Base-by-base conservation (phyloP, 768 basidiomycete genomes). In the Paxillus ammoniavirescens region DNA sequence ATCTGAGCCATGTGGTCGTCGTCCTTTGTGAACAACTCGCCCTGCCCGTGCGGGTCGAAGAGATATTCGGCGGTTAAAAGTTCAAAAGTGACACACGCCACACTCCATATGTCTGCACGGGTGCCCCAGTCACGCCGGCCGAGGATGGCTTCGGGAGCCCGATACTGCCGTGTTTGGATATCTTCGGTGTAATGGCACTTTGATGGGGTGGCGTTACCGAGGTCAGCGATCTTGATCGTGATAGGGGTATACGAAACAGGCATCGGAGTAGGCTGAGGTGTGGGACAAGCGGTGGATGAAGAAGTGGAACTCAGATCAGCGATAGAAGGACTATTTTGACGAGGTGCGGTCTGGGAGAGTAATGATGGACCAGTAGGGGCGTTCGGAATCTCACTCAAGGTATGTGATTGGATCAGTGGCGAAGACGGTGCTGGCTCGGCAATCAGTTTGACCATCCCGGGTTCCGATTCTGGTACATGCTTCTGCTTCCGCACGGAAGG, bases 1-100 rank as follows among this genome's bases (percentile, higher is more conserved):
- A 96, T 91, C 73, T 95, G 93, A 35, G 94, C 94, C 81, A 95
- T 84, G 62, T 97, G 94, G 68, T 98, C 96, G 64, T 95, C 93
- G 69, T 97, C 93, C 71, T 94, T 94, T 54, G 84, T 86, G 64
- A 92, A 95, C 43, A 89, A 72, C 59, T 87, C 85, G 23, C 84
- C 83, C 69, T 90, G 87, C 26, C 83, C 84, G 56, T 90, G 89
- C 14, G 91, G 91, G 65, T 96, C 93, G 67, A 97, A 96, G 40
- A 97, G 81, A 67, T 87, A 94, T 68, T 96, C 94, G 18, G 90
- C 90, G 1, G 92, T 94, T 55, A 95, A 74, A 57, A 97, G 78
- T 70, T 97, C 94, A 62, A 97, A 97, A 41, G 90, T 82, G 64
- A 97, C 78, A 71, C 93, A 95, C 18, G 91, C 94, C 23, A 92